A percentile compares a stretch with the other conserved stretches of the same genome.
Conservation (phyloP, 75 land plant species). For the Picea sitchensis region DNA sequence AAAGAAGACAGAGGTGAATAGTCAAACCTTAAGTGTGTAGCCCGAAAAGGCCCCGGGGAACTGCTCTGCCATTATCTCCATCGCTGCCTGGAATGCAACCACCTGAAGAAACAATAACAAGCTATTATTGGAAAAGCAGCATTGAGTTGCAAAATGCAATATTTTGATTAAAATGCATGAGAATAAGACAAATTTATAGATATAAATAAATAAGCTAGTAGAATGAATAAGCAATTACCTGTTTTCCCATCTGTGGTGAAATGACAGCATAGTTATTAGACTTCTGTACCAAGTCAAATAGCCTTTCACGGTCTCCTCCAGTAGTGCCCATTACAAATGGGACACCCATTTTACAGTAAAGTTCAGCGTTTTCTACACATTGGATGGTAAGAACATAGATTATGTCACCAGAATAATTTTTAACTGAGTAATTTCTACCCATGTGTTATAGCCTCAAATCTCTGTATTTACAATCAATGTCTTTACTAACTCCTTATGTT, state of each 20-base stretch:
- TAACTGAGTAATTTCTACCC: neutral
- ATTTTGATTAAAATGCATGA: neutral
- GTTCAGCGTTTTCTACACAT: slow-evolving; percentile 85
- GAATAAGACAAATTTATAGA: neutral
- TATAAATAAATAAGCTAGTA: neutral
- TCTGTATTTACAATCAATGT: too few species aligned
- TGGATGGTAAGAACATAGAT: neutral
- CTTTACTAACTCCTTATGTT: too few species aligned
- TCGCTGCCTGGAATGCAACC: slow-evolving; percentile 97
- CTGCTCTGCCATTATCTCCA: slow-evolving; percentile 94
- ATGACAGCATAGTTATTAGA: slow-evolving; percentile 91
- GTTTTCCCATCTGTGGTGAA: slow-evolving; percentile 99
- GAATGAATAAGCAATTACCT: slow-evolving; percentile 35
- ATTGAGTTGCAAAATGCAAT: neutral
- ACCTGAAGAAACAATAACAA: slow-evolving; percentile 54
- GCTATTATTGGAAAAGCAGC: neutral
- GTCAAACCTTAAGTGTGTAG: slow-evolving; percentile 61
- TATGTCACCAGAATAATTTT: neutral
- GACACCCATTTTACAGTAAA: slow-evolving; percentile 81
- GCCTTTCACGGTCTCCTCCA: slow-evolving; percentile 79
- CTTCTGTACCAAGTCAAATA: slow-evolving; percentile 57
- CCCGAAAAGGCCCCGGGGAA: slow-evolving; percentile 98
- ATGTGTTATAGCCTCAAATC: too few species aligned
- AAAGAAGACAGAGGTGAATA: neutral
- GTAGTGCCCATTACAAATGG: slow-evolving; percentile 99